Evolutionary conservation across 768 basidiomycete species (phyloP), one percentile per base, ranked within the genome.

Genomic region (Trametes cubensis): DNA sequence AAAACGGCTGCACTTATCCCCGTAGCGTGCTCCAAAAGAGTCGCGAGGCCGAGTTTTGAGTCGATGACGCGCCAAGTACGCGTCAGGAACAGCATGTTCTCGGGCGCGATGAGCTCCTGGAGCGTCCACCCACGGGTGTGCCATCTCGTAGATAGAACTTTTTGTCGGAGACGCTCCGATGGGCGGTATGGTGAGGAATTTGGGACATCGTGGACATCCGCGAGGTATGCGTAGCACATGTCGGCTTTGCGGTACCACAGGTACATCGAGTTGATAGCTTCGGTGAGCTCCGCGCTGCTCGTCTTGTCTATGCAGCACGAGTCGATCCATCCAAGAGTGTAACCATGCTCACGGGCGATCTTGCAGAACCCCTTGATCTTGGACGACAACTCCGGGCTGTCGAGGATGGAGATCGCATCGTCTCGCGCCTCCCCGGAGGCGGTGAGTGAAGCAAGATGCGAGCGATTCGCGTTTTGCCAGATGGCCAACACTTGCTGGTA

Each of bases 231-330:
- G 21, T 56, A 64, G 45, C 63, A 60, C 1, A 64, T 45, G 44
- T 64, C 63, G 44, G 63, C 62, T 21, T 58, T 58, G 5, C 58
- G 58, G 53, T 63, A 63, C 52, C 57, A 63, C 39, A 42, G 57
- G 58, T 54, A 63, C 62, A 63, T 63, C 20, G 62, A 63, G 62
- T 63, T 63, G 62, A 63, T 58, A 14, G 63, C 63, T 55, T 64
- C 63, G 30, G 58, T 56, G 18, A 64, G 63, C 55, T 60, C 59
- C 5, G 42, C 44, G 46, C 63, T 61, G 59, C 63, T 64, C 38
- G 60, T 58, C 60, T 65, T 65, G 64, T 65, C 55, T 55, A 65
- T 60, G 60, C 64, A 61, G 40, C 64, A 65, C 4, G 63, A 57
- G 50, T 64, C 63, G 42, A 61, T 64, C 59, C 63, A 58, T 13